Evolutionary conservation across 2,329 filamentous ascomycete species (phyloP), one percentile per base, ranked within the genome.

Genomic region (Cordyceps tenuipes): DNA sequence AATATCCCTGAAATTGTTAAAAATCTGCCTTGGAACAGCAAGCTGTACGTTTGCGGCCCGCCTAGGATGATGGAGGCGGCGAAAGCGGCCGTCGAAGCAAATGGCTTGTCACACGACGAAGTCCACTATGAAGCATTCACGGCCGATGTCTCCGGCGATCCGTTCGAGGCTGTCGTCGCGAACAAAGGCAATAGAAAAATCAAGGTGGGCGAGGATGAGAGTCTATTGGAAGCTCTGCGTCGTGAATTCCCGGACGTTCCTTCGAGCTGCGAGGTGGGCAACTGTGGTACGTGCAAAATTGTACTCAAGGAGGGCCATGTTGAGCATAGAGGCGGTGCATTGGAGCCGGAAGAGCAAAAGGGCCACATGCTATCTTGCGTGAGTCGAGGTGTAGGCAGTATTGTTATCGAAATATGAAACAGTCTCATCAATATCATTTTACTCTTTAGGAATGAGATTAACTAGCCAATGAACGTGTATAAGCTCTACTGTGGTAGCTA

Each of bases 31-130:
- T 80, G 78, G 77, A 83, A 82, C 64, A 79, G 79, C 10, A 79
- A 81, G 56, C 70, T 87, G 4, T 87, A 86, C 67, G 79, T 82
- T 26, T 88, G 84, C 67, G 85, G 85, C 0, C 83, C 85, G 0
- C 64, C 67, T 9, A 74, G 79, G 8, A 77, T 88, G 71, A 82
- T 86, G 74, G 76, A 81, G 6, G 79, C 78, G 48, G 78, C 80
- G 0, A 67, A 67, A 21, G 65, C 64, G 2, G 75, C 75, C 13
- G 77, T 78, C 0, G 70, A 71, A 9, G 69, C 69, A 8, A 71
- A 72, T 9, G 73, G 76, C 0, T 72, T 87, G 0, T 68, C 74
- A 0, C 72, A 77, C 2, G 72, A 76, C 0, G 81, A 84, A 46
- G 73, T 86, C 1, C 84, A 87, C 67, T 83, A 79, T 61, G 85